Evolutionary conservation across 1,284 basidiomycete genomes (phyloP).

Genomic region (Rhodotorula mucilaginosa): DNA sequence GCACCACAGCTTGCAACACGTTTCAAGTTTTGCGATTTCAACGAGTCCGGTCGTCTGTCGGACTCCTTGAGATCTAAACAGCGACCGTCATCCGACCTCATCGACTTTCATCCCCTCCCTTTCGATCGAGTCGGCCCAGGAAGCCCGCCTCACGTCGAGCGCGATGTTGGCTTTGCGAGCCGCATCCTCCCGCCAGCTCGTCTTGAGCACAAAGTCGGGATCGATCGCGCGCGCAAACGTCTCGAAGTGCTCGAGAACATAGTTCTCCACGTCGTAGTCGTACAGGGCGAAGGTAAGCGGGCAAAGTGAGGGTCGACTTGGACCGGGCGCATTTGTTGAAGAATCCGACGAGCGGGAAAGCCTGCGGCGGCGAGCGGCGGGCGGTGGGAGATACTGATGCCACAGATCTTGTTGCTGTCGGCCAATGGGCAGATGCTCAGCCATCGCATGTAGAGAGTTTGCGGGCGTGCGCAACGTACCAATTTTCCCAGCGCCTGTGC

Average conservation of each 20-base stretch:
- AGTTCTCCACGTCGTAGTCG: background rate
- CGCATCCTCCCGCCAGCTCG: background rate
- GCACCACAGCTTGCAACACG: too few relatives aligned
- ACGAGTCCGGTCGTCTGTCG: background rate
- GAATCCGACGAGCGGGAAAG: background rate
- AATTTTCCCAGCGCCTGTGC: constrained; percentile 17
- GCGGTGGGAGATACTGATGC: constrained; percentile 2
- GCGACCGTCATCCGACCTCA: background rate
- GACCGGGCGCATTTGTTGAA: background rate
- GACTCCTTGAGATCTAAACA: background rate
- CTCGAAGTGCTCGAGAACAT: background rate
- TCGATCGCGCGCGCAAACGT: background rate
- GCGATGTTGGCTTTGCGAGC: background rate
- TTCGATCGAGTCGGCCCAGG: background rate
- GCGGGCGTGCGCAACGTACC: background rate
- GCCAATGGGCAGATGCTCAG: background rate
- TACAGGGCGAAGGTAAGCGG: background rate
- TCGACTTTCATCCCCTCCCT: background rate
- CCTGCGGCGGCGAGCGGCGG: background rate
- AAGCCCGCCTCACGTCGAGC: background rate
- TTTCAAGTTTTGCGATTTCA: too few relatives aligned
- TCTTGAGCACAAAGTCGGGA: too few relatives aligned
- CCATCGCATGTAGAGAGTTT: background rate
- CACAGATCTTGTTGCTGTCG: constrained; percentile 26
- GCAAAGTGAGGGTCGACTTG: background rate